These are phyloP conservation scores for Halocafeteria seosinensis DNA, from an alignment of 108 stramenopile genomes.

Conservation along the genomic window DNA sequence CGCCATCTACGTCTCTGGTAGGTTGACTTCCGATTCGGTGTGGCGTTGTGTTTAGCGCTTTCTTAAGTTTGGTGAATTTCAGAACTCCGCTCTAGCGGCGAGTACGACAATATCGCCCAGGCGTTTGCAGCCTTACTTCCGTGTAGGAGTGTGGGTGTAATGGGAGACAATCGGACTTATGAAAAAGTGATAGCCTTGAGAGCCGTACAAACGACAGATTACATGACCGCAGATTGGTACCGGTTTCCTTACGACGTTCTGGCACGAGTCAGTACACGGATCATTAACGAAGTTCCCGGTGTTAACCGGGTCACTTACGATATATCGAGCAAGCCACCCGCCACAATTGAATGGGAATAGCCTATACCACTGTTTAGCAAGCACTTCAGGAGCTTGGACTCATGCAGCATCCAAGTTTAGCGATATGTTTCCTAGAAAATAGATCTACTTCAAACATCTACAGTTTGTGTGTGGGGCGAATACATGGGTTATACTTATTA, in stretches of 20 bases:
- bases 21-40: too few species aligned
- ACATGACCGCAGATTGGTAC: conserved; percentile 97
- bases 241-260: conserved; percentile 84
- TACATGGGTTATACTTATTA: too few species aligned
- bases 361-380: too few species aligned
- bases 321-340: conserved; percentile 94
- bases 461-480: too few species aligned
- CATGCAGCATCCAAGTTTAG: too few species aligned
- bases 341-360: conserved; percentile 99
- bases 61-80: too few species aligned
- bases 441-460: too few species aligned
- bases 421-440: too few species aligned
- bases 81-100: conserved; percentile 61
- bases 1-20: conserved; percentile 75
- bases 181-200: conserved; percentile 71
- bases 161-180: conserved; percentile 89
- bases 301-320: conserved; percentile 93
- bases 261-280: conserved; percentile 71
- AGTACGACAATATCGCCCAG: conserved; percentile 86
- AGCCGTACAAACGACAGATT: conserved; percentile 87
- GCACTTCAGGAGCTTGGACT: too few species aligned
- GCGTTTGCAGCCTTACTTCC: conserved; percentile 88
- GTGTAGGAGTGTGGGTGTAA: conserved; percentile 82
- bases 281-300: conserved; percentile 89
- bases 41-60: too few species aligned